Evolutionary conservation across 2,329 filamentous ascomycete species (phyloP), one percentile per base, ranked within the genome.

Genomic region (Mycosphaerelloides madeirae): DNA sequence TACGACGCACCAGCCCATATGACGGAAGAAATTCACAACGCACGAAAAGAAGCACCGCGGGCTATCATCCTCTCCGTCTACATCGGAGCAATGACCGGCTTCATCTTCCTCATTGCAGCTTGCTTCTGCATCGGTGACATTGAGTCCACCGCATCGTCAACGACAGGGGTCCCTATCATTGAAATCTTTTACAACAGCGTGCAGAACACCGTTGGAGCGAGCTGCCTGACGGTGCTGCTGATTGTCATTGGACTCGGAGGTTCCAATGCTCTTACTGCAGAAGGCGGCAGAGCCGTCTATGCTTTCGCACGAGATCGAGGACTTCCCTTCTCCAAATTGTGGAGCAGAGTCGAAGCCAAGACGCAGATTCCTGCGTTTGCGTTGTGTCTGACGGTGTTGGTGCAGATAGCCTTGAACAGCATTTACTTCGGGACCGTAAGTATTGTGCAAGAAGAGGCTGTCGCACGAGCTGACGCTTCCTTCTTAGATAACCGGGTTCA

Each of bases 121-220:
- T 76, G 70, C 58, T 77, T 76, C 57, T 76, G 73, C 56, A 75
- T 77, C 29, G 70, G 70, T 3, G 68, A 75, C 41, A 71, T 79
- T 33, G 65, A 69, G 9, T 50, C 60, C 1, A 76, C 73, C 0
- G 72, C 70, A 1, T 52, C 54, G 2, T 70, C 70, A 0, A 46
- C 66, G 2, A 78, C 74, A 1, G 74, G 74, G 6, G 71, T 75
- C 0, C 74, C 75, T 0, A 67, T 77, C 5, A 73, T 78, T 34
- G 72, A 76, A 44, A 77, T 78, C 39, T 71, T 77, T 48, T 71
- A 68, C 54, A 69, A 77, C 53, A 71, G 68, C 0, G 76, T 72
- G 0, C 60, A 63, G 2, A 74, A 66, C 31, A 63, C 70, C 5
- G 66, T 62, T 1, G 75, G 67, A 1, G 62, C 74, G 1, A 73